phyloP scores from a whole-genome alignment of 2,329 filamentous ascomycete species.

The Aspergillus sp. region DNA sequence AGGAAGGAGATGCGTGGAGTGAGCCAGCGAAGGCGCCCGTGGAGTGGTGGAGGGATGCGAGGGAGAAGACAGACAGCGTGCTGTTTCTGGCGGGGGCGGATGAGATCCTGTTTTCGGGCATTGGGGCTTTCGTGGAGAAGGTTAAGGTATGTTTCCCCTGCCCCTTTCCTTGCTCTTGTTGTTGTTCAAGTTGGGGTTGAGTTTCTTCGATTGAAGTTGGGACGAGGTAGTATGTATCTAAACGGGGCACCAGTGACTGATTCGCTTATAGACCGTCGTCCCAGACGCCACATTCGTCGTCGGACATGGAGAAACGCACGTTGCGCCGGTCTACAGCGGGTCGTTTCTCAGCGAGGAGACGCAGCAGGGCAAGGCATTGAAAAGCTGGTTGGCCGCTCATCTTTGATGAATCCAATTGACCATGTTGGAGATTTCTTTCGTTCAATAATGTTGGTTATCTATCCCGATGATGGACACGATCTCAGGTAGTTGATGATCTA shows the following conservation, averaged over 20 bases:
- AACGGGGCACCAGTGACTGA: background rate
- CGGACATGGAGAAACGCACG: slow-evolving; percentile 30
- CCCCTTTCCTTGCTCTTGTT: background rate
- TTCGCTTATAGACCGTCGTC: slow-evolving; percentile 26
- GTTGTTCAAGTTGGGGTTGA: too few relatives aligned
- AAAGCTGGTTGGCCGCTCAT: slow-evolving; percentile 29
- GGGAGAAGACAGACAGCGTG: slow-evolving; percentile 43
- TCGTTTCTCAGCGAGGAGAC: slow-evolving; percentile 21
- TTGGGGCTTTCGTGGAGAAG: slow-evolving; percentile 33
- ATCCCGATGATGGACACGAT: background rate
- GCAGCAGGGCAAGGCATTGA: slow-evolving; percentile 27
- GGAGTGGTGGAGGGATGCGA: slow-evolving; percentile 54
- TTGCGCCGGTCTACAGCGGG: slow-evolving; percentile 26
- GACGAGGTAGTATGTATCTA: too few relatives aligned
- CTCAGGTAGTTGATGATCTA: background rate
- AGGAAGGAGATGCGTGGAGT: slow-evolving; percentile 48
- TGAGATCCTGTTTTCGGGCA: slow-evolving; percentile 51
- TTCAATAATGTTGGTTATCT: background rate
- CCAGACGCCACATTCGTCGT: slow-evolving; percentile 28
- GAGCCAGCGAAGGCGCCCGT: slow-evolving; percentile 49
- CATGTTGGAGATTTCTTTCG: too few relatives aligned
- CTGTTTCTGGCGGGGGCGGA: slow-evolving; percentile 54
- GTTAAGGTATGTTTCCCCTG: slow-evolving; percentile 26
- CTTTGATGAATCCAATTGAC: slow-evolving; percentile 12
- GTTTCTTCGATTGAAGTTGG: too few relatives aligned